Conservation (phyloP, 2,329 filamentous ascomycete genomes). For the Botryosphaeria dothidea region DNA sequence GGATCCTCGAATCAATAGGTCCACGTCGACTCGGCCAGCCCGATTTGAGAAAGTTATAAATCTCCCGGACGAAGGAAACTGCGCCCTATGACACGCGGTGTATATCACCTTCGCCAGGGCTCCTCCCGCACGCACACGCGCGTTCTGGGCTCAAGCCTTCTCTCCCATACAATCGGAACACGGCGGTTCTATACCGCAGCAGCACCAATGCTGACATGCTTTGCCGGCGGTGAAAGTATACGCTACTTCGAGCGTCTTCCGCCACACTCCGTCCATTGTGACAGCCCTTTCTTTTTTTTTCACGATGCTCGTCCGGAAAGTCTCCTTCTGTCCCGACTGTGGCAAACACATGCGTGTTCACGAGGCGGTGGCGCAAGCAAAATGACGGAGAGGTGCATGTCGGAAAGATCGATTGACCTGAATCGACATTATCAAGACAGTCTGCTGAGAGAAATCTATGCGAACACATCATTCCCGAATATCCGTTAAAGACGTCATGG, state of each 20-base stretch:
- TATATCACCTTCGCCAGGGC: background rate
- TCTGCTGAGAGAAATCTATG: background rate
- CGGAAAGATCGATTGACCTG: background rate
- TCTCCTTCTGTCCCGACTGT: background rate
- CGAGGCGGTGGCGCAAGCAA: background rate
- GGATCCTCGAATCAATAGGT: background rate
- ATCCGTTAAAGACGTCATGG: background rate
- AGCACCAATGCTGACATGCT: constrained; percentile 10
- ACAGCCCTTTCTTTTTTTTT: background rate
- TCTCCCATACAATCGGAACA: constrained; percentile 10
- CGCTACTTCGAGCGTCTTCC: background rate
- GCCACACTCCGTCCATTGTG: background rate
- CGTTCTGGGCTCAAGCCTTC: background rate
- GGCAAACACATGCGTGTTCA: constrained; percentile 1
- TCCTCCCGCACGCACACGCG: background rate
- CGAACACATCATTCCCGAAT: background rate
- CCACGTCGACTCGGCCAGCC: background rate
- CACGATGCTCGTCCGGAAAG: background rate
- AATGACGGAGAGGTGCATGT: background rate
- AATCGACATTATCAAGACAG: background rate
- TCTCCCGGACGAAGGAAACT: background rate
- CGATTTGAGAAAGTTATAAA: constrained; percentile 12
- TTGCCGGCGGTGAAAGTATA: constrained; percentile 6
- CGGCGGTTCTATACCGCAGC: background rate
- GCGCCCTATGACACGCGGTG: background rate